Evolutionary conservation across 495 filamentous ascomycete species (phyloP), one percentile per base, ranked within the genome.

Genomic region (Bombardia bombarda): DNA sequence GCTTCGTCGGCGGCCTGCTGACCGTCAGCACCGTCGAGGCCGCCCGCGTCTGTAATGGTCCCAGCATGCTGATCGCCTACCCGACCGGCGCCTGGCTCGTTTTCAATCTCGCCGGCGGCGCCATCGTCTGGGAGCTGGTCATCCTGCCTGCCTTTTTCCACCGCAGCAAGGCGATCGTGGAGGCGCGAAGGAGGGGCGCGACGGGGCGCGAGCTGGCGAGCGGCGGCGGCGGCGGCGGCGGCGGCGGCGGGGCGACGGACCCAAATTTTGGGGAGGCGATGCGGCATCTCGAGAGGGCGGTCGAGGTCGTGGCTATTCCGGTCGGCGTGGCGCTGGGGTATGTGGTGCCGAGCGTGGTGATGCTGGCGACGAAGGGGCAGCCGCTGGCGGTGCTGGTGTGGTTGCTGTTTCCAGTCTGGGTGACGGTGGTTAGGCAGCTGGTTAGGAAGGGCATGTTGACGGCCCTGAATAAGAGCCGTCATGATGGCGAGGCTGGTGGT

Each of bases 381-480:
- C 74, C 87, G 3, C 69, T 85, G 17, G 82, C 88, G 7, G 65
- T 87, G 25, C 78, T 90, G 1, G 31, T 56, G 20, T 69, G 65
- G 66, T 53, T 69, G 8, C 56, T 68, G 43, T 69, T 67, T 44
- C 66, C 66, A 6, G 26, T 67, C 13, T 67, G 56, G 56, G 61
- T 67, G 4, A 57, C 61, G 21, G 22, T 57, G 10, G 34, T 60
- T 25, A 57, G 63, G 17, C 47, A 55, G 44, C 47, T 38, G 14
- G 52, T 61, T 13, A 53, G 61, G 21, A 41, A 43, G 18, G 38
- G 37, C 16, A 7, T 53, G 1, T 35, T 50, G 31, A 24, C 51
- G 7, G 8, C 36, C 14, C 36, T 52, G 20, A n/a, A n/a, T n/a
- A n/a, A n/a, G n/a, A n/a, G n/a, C n/a, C 14, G 42, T 3, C 48